A percentile compares a stretch with the other conserved stretches of the same genome.
phyloP scores from a whole-genome alignment of 2,329 filamentous ascomycete genomes.

The Tympanopsis confertula region DNA sequence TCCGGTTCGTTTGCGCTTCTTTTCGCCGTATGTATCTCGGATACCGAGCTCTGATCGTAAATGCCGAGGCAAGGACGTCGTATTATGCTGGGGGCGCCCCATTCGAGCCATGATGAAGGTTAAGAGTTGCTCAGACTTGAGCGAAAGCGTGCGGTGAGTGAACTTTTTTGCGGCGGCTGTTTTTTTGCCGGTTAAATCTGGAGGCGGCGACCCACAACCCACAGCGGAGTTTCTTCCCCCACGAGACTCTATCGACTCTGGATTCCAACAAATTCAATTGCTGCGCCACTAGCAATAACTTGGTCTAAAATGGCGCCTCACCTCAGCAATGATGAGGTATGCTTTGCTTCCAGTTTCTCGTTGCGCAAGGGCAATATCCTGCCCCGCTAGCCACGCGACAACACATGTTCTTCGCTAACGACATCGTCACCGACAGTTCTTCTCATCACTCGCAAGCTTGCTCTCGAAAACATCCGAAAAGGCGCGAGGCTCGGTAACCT shows the following conservation, averaged over 20 bases:
- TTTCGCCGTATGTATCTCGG: not conserved
- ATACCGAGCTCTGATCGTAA: not conserved
- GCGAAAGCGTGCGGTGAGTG: too few species aligned
- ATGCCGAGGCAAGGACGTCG: not conserved
- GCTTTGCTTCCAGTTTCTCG: conserved; percentile 1
- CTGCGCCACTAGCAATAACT: too few species aligned
- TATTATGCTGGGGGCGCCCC: too few species aligned
- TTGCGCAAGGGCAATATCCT: not conserved
- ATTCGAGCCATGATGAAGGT: too few species aligned
- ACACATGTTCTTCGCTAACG: not conserved
- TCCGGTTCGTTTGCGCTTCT: not conserved
- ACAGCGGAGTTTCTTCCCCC: too few species aligned
- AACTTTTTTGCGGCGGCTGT: too few species aligned
- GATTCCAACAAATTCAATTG: too few species aligned
- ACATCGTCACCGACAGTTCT: conserved; percentile 27
- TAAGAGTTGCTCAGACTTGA: too few species aligned
- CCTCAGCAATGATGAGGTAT: conserved; percentile 35
- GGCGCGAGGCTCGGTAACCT: conserved; percentile 36
- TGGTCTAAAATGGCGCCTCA: not conserved
- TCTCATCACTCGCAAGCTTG: conserved; percentile 31
- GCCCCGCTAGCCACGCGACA: not conserved
- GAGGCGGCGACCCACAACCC: too few species aligned
- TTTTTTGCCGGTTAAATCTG: too few species aligned
- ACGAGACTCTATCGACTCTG: too few species aligned
- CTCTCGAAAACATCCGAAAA: conserved; percentile 33